Evolutionary conservation across 2,329 filamentous ascomycete species (phyloP), one percentile per base, ranked within the genome.

Genomic region (Penicillium sp.): DNA sequence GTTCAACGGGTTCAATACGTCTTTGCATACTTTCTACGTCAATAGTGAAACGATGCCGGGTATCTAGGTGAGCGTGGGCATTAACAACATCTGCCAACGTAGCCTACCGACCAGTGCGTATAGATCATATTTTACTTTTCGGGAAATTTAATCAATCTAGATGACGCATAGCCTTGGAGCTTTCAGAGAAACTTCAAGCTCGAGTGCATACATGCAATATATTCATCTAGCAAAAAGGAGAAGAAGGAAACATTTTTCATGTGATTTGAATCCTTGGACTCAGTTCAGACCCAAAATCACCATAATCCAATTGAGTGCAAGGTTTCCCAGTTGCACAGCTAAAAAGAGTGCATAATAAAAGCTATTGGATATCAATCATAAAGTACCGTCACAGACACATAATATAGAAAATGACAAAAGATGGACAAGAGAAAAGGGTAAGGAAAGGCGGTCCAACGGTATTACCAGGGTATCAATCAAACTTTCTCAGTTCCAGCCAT

Each of bases 401-500:
- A 26, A 52, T 13, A 33, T 33, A 33, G 5, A 35, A 39, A 39
- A 39, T 39, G 14, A 39, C 16, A 39, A 9, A 54, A 50, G 16
- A 46, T 3, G 29, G 53, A 53, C 26, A 51, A 57, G 19, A 46
- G 46, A 14, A 46, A n/a, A 39, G 21, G 55, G 16, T 13, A 39
- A 35, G 47, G 39, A 43, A 48, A 7, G 49, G 39, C 39, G 46
- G 46, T 43, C 27, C 33, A 14, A 16, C 5, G 31, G n/a, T 8
- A n/a, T 39, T 16, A 43, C 39, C 42, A 39, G 27, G 33, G 33
- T 33, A 27, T 25, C 25, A 11, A 21, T 55, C 35, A 59, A 11
- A 43, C 47, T 57, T 71, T 72, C 46, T 73, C 70, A 19, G 67
- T 67, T 9, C 70, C 72, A 19, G 67, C 66, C 74, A 77, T 76